Base-by-base conservation (phyloP, 805 yeast genomes). In the Candida coquimbonensis region DNA sequence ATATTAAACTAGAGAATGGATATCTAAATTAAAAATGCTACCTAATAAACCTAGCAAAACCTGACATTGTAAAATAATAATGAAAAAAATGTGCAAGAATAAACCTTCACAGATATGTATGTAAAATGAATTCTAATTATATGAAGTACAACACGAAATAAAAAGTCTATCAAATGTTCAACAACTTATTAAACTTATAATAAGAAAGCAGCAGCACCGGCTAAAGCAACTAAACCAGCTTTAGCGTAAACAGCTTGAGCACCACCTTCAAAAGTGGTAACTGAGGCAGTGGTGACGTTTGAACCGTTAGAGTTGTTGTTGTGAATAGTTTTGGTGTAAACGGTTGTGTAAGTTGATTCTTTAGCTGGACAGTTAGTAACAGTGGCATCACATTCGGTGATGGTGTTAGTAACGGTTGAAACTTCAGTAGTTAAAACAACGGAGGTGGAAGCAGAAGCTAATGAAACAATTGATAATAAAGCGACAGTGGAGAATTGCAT, bases 401-500 rank as follows among this genome's bases (percentile, higher is more conserved):
- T 47, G 7, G 45, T 25, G 12, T 36, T 29, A 14, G 31, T 40
- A 27, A 29, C 43, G 37, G 52, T 52, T 41, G 49, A 26, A 19
- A 29, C 39, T 7, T 24, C n/a, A 12, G 40, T 33, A 27, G 40
- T 26, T 25, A 35, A 36, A n/a, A 43, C 49, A 41, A 49, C 47
- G 39, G 41, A 35, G 52, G 45, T 49, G 34, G 46, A 41, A 40
- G 64, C 60, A 26, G 49, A 46, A 49, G 57, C 62, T 17, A 49
- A 44, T 36, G 65, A 55, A 47, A 52, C 60, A 43, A 53, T 47
- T 44, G 42, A 42, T 36, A 60, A 49, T 40, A 57, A 43, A 46
- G 62, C 56, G 51, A 54, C 49, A 51, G 57, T 46, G 25, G 60
- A 54, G 61, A 62, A 62, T 59, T 61, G 65, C 66, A 62, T 61